Evolutionary conservation across 1,284 basidiomycete species (phyloP), one percentile per base, ranked within the genome.

Genomic region (Trametes versicolor): DNA sequence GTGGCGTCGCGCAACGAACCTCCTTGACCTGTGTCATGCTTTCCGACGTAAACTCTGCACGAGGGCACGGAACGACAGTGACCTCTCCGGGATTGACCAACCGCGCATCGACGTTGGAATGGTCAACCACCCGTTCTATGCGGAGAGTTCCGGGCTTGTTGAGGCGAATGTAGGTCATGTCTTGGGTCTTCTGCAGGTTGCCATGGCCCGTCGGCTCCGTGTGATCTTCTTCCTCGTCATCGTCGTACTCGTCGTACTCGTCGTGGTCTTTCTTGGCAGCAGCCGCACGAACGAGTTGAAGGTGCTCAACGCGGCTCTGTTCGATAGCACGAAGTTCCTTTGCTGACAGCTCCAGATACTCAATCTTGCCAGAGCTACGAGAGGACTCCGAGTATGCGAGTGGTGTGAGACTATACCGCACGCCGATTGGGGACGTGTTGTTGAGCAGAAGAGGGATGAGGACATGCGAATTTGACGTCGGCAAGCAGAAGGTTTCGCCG

Each of bases 371-470:
- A 19, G 61, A 5, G 75, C 63, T 45, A 45, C 57, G 59, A 17
- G 75, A 73, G 19, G 80, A 78, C 34, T 82, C 79, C 25, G 78
- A 73, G 53, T 85, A 82, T 6, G 86, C 88, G 45, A 96, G 85
- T 7, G 94, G 89, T 4, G 89, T 88, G 41, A 96, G 77, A 17
- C 88, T 90, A 76, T 97, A 98, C 62, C 85, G 86, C 41, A 98
- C 80, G 62, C 85, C 82, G 15, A 85, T 83, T 0, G 95, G 89
- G n/a, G 84, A 83, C 2, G 96, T 96, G 78, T 98, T 97, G 83
- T 98, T 98, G 76, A 98, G 87, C 32, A 98, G 81, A 36, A 97
- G 79, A 2, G 95, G 94, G 52, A 97, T 79, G 55, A 93, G 82
- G 51, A 92, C 84, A 47, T 81, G 80, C 55, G 84, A 82, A 10